Base-by-base conservation (phyloP, 2,329 filamentous ascomycete species). In the Penicillium glabrum region DNA sequence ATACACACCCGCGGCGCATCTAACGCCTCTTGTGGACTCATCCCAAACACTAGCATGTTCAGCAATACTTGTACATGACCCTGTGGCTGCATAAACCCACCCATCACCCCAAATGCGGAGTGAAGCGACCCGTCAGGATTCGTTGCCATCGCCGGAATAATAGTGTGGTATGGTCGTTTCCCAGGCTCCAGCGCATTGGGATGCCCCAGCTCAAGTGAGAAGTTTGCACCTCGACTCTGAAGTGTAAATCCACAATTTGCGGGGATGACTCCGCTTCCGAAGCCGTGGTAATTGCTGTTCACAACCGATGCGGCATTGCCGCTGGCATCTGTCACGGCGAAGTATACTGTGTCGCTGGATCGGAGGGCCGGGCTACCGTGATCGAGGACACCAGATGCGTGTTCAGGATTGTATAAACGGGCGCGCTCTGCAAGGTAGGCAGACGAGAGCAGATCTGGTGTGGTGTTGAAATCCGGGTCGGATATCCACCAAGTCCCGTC, bases 11-110 rank as follows among this genome's bases (percentile, higher is more conserved):
- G 82, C n/a, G 93, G 93, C 3, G 93, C 89, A 70, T 98, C 93
- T 0, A 98, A 82, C 2, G 93, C 91, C 57, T 90, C 86, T 75
- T 98, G 93, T 0, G 92, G 91, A 60, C 87, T 88, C 51, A 91
- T 79, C 3, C 86, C 86, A 65, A 92, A 96, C 0, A 91, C 84
- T 0, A 96, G 75, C 83, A 96, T 92, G 63, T 96, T 96, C 1
- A 98, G 80, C 7, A 98, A 77, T 1, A 96, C 91, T 75, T 98
- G 93, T 0, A 97, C 87, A 57, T 97, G 93, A 19, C 93, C 93
- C 75, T 97, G 93, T 0, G 93, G 93, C 77, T 98, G 93, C 89
- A 97, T 98, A 77, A 95, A 97, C 1, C 91, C 93, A 50, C 93
- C 93, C 93, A 98, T 98, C 58, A 97, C 93, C 50, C 93, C 93